phyloP scores from a whole-genome alignment of 306 rosid species.

The Argentina anserina region DNA sequence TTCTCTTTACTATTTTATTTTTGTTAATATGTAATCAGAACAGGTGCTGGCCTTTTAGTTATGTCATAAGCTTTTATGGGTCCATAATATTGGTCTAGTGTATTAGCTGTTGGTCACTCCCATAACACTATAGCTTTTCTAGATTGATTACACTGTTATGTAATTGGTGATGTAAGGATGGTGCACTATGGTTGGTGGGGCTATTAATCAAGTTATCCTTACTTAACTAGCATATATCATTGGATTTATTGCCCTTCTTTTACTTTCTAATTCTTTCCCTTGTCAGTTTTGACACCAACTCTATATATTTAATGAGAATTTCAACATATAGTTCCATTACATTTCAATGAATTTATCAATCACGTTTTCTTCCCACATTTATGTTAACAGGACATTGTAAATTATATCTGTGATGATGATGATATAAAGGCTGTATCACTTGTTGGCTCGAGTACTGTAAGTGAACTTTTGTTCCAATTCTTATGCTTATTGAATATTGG shows the following conservation, averaged over 20 bases:
- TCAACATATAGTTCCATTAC: neutral
- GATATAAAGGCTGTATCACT: conserved; percentile 67
- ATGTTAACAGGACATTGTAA: conserved; percentile 49
- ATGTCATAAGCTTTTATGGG: neutral
- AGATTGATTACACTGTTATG: neutral
- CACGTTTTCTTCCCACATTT: conserved; percentile 9
- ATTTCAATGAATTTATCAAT: conserved; percentile 15
- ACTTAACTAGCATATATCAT: neutral
- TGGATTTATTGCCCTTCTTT: neutral
- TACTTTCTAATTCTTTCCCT: neutral
- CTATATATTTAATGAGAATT: neutral
- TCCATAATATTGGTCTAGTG: neutral
- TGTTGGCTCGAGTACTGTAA: conserved; percentile 53
- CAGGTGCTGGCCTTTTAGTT: neutral
- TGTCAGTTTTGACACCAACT: neutral
- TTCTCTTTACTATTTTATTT: neutral
- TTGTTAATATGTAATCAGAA: neutral
- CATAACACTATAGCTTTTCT: neutral
- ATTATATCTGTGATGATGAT: conserved; percentile 61
- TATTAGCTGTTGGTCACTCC: neutral
- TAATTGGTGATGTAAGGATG: neutral
- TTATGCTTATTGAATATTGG: neutral
- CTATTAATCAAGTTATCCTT: neutral
- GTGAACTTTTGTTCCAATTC: conserved; percentile 25
- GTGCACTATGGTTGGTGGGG: neutral